Conservation (phyloP, 1,284 basidiomycete species). For the Paramarasmius palmivorus region DNA sequence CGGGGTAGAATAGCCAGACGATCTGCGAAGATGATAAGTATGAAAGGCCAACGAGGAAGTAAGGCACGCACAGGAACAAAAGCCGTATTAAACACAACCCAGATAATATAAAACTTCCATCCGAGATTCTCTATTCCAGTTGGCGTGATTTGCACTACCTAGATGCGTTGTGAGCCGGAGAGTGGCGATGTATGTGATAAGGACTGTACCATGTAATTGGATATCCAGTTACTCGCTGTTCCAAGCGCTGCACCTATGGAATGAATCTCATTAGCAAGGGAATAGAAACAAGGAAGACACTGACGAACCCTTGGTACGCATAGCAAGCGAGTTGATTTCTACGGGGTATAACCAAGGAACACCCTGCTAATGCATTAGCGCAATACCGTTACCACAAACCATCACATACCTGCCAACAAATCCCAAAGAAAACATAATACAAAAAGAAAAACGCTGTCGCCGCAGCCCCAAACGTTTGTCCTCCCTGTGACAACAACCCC, state of each 20-base stretch:
- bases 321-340: constrained; percentile 62
- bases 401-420: constrained; percentile 59
- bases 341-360: constrained; percentile 71
- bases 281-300: too few species aligned
- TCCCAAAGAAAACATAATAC: constrained; percentile 73
- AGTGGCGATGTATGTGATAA: too few species aligned
- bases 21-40: constrained; percentile 42
- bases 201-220: constrained; percentile 62
- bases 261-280: too few species aligned
- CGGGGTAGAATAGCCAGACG: constrained; percentile 46
- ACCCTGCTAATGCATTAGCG: constrained; percentile 31
- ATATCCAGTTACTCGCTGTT: constrained; percentile 71
- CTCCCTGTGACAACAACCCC: constrained; percentile 46
- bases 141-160: constrained; percentile 47
- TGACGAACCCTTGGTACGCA: constrained; percentile 70
- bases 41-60: constrained; percentile 43
- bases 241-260: constrained; percentile 67
- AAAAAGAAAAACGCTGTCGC: constrained; percentile 64
- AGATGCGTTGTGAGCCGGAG: too few species aligned
- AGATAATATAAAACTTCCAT: constrained; percentile 48
- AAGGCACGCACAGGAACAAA: constrained; percentile 47
- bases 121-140: constrained; percentile 42
- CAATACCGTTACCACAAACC: background rate
- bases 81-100: constrained; percentile 44
- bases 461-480: constrained; percentile 36